These are phyloP conservation scores for Mycena epipterygia DNA, from an alignment of 768 basidiomycete species.

Conservation along the genomic window DNA sequence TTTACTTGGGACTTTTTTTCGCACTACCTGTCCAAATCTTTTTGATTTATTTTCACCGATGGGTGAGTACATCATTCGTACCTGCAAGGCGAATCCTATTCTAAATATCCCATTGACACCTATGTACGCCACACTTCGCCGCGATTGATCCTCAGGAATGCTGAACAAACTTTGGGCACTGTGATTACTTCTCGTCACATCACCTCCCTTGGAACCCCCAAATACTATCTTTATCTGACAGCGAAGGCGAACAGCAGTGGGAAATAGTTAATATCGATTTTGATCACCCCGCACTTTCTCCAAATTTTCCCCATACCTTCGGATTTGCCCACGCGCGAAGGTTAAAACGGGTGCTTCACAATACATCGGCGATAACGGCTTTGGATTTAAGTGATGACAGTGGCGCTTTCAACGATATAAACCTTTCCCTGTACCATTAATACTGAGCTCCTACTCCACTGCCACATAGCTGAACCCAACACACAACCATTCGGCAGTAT, in stretches of 20 bases:
- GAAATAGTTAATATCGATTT: slow-evolving; percentile 4
- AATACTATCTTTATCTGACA: neutral
- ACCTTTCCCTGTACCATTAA: no score
- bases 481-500: no score
- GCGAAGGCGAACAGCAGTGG: neutral
- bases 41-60: no score
- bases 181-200: neutral
- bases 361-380: slow-evolving; percentile 5
- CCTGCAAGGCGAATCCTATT: no score
- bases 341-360: neutral
- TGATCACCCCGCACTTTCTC: slow-evolving; percentile 27
- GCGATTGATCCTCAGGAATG: neutral
- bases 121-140: neutral
- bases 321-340: neutral
- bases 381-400: no score
- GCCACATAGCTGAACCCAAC: no score
- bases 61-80: no score
- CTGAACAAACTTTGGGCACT: neutral
- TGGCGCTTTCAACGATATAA: no score
- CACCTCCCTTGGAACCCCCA: neutral
- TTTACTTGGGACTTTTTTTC: neutral
- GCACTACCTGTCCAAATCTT: no score
- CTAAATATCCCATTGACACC: neutral
- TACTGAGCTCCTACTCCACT: no score
- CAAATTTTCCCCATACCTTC: slow-evolving; percentile 27